phyloP scores from a whole-genome alignment of 345 rosid genomes.

The Gossypium herbaceum region DNA sequence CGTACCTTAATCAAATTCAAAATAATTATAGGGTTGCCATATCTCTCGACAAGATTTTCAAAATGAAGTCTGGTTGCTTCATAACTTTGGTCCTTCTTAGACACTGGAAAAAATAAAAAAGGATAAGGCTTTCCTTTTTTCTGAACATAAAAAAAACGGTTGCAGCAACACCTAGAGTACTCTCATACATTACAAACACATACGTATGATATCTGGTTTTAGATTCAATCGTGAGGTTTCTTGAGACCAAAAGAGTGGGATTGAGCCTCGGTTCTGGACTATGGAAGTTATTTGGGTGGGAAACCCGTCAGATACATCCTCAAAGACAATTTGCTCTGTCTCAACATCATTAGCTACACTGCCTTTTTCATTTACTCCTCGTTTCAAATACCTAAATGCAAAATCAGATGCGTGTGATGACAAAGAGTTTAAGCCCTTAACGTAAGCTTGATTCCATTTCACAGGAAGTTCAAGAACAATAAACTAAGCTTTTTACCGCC shows the following conservation, averaged over 20 bases:
- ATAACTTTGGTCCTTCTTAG: conserved; percentile 82
- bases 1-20: conserved; percentile 89
- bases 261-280: conserved; percentile 98
- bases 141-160: conserved; percentile 14
- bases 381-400: conserved; percentile 77
- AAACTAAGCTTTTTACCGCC: background rate
- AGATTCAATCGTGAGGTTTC: conserved; percentile 93
- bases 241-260: conserved; percentile 98
- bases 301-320: conserved; percentile 64
- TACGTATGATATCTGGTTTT: conserved; percentile 95
- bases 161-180: conserved; percentile 5
- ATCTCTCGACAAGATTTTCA: conserved; percentile 82
- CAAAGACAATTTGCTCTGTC: conserved; percentile 93
- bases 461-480: background rate
- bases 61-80: conserved; percentile 94
- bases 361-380: conserved; percentile 94
- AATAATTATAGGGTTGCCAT: conserved; percentile 92
- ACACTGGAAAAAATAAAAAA: conserved; percentile 45
- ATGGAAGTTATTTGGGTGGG: conserved; percentile 83
- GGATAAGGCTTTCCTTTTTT: conserved; percentile 3
- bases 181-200: conserved; percentile 30
- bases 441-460: conserved; percentile 8
- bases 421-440: background rate
- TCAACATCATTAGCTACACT: conserved; percentile 99
- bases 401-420: conserved; percentile 5